A percentile compares a stretch with the other conserved stretches of the same genome.
phyloP scores from a whole-genome alignment of 2,329 filamentous ascomycete species.

The Exophiala calicioides region DNA sequence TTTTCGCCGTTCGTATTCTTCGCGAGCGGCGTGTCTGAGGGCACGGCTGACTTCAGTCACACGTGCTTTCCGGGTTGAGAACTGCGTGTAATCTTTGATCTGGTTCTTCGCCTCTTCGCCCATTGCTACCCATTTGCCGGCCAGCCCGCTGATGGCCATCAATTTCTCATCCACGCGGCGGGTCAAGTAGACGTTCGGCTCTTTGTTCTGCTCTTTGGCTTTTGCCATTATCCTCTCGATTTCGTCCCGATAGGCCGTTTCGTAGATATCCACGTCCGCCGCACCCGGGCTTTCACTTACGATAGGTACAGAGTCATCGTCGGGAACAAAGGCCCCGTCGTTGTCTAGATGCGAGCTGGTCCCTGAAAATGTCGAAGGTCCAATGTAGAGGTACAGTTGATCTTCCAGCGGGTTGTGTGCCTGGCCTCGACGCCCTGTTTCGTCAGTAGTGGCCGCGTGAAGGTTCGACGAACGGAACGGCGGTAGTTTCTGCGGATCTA shows the following conservation, averaged over 20 bases:
- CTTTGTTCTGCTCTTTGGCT: constrained; percentile 38
- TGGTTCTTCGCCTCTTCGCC: constrained; percentile 31
- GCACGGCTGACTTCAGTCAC: constrained; percentile 33
- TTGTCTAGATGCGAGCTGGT: constrained; percentile 50
- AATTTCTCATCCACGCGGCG: constrained; percentile 50
- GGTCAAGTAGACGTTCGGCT: constrained; percentile 61
- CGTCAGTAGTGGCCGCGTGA: constrained; percentile 26
- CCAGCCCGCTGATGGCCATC: constrained; percentile 30
- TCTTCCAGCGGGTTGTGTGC: constrained; percentile 66
- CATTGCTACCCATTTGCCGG: constrained; percentile 31
- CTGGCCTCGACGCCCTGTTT: constrained; percentile 51
- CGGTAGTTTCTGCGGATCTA: constrained; percentile 25
- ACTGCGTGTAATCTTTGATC: constrained; percentile 32
- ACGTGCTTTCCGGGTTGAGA: constrained; percentile 29
- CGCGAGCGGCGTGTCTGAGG: constrained; percentile 31
- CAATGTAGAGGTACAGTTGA: constrained; percentile 73
- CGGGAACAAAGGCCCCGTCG: constrained; percentile 25
- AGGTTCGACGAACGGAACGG: constrained; percentile 27
- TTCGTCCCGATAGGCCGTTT: constrained; percentile 81
- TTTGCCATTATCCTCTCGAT: constrained; percentile 67
- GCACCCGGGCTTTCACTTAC: constrained; percentile 84
- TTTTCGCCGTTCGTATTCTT: constrained; percentile 31
- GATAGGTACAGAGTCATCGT: constrained; percentile 42
- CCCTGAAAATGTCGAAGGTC: constrained; percentile 54
- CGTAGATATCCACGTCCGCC: constrained; percentile 85